Conservation (phyloP, 108 stramenopile species). For the Stephanodiscus triporus region DNA sequence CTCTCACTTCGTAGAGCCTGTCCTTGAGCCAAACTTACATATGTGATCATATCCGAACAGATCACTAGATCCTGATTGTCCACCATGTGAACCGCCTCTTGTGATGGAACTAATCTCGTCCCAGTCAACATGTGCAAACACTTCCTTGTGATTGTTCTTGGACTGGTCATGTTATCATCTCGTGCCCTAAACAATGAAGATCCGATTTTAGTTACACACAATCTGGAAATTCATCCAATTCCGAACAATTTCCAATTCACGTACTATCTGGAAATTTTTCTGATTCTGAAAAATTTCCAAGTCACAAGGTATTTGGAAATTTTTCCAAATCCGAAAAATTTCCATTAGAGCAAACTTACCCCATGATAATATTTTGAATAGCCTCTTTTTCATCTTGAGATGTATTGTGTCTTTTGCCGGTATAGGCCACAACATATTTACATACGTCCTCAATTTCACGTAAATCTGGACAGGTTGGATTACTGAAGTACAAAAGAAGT, state of each 20-base stretch:
- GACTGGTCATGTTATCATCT: background rate
- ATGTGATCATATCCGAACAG: background rate
- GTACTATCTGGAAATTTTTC: no score
- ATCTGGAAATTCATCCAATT: no score
- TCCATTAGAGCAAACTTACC: no score
- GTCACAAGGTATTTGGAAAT: no score
- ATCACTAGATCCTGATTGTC: background rate
- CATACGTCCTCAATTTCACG: slow-evolving; percentile 6
- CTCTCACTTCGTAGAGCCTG: background rate
- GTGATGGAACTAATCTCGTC: no score
- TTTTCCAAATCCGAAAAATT: no score
- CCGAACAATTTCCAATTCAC: no score
- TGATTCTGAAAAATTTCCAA: no score
- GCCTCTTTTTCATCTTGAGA: background rate
- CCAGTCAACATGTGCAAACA: background rate
- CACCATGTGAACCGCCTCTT: background rate
- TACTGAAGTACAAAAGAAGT: background rate
- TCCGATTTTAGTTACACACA: no score
- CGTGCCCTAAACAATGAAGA: no score
- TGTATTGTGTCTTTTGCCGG: slow-evolving; percentile 11
- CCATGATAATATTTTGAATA: background rate
- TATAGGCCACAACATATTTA: slow-evolving; percentile 17
- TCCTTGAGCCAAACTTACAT: background rate
- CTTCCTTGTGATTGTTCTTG: background rate
- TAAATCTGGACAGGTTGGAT: slow-evolving; percentile 8